Conservation (phyloP, 2,329 filamentous ascomycete genomes). For the Trichoderma citrinoviride region DNA sequence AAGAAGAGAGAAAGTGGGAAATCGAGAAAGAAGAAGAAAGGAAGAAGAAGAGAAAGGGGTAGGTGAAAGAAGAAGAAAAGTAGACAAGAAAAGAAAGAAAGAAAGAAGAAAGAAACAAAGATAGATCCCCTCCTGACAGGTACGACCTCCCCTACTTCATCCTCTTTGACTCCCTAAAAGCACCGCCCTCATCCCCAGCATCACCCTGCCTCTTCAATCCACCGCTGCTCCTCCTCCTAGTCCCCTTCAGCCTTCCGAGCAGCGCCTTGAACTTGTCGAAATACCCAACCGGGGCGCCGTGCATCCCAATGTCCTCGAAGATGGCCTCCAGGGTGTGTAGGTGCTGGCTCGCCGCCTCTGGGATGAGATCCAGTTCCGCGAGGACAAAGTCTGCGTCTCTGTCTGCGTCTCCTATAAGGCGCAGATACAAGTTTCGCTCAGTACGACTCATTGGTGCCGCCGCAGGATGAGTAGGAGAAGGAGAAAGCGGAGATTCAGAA, state of each 20-base stretch:
- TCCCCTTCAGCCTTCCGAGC: constrained; percentile 33
- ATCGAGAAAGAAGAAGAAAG: neutral
- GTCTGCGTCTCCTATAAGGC: constrained; percentile 46
- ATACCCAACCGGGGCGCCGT: constrained; percentile 38
- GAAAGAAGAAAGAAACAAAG: neutral
- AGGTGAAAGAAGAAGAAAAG: neutral
- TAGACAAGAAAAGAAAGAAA: neutral
- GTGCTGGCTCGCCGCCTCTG: constrained; percentile 45
- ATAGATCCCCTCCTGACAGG: neutral
- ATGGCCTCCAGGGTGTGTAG: constrained; percentile 39
- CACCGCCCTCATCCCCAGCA: neutral
- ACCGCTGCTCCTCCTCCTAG: constrained; percentile 28
- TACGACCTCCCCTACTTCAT: constrained; percentile 32
- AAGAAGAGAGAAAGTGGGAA: neutral
- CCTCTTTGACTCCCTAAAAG: constrained; percentile 34
- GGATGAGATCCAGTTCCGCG: constrained; percentile 43
- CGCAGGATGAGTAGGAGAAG: constrained; percentile 23
- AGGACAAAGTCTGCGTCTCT: constrained; percentile 45
- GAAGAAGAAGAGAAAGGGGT: neutral
- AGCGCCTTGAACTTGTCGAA: constrained; percentile 37
- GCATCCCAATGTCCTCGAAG: constrained; percentile 34
- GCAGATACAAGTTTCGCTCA: constrained; percentile 48
- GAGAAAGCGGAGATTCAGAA: no score
- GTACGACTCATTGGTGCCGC: constrained; percentile 25
- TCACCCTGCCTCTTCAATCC: constrained; percentile 35